Conservation (phyloP, 306 rosid genomes). For the Chamaecrista fasciculata region DNA sequence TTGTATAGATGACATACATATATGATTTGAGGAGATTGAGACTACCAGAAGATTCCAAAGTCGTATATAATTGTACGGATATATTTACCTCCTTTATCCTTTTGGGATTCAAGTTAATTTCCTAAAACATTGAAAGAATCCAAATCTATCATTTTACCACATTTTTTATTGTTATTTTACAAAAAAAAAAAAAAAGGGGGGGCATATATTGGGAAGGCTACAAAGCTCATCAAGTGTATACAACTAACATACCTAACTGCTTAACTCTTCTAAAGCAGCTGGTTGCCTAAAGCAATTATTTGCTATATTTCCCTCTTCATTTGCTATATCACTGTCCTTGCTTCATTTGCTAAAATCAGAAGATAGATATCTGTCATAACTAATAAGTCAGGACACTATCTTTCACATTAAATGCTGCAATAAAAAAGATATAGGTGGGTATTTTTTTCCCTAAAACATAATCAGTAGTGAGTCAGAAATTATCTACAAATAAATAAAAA, state of each 20-base stretch:
- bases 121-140: no score
- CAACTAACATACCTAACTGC: background rate
- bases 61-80: no score
- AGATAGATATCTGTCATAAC: constrained; percentile 1
- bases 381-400: background rate
- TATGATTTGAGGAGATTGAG: no score
- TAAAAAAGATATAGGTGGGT: constrained; percentile 5
- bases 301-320: background rate
- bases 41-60: no score
- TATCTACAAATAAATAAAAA: background rate
- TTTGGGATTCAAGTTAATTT: no score
- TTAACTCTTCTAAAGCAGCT: background rate
- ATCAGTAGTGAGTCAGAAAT: background rate
- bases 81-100: no score
- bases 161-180: no score
- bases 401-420: constrained; percentile 23
- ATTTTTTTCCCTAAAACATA: background rate
- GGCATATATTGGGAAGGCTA: no score
- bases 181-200: no score
- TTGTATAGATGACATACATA: no score
- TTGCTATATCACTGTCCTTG: background rate
- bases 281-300: constrained; percentile 8
- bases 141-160: no score
- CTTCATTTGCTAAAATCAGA: background rate
- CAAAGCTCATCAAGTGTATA: constrained; percentile 6